Evolutionary conservation across 176 grass and related monocot species (phyloP), one percentile per base, ranked within the genome.

Genomic region (Cocos nucifera): DNA sequence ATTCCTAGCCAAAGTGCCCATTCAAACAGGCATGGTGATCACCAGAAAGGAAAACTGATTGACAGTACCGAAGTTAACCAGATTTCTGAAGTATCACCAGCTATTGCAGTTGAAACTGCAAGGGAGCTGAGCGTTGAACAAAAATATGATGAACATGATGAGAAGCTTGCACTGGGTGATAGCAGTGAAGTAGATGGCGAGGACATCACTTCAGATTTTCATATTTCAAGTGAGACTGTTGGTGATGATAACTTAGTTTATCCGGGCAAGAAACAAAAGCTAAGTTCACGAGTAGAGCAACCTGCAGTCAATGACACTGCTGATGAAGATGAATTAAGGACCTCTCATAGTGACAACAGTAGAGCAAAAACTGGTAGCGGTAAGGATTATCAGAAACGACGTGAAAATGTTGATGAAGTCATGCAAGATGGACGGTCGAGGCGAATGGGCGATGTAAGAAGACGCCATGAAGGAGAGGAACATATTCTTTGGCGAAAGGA

Each of bases 401-500:
- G 32, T 69, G 91, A 84, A 77, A 78, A 70, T 63, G 87, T 77
- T 66, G 77, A 91, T 77, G 81, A 90, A 77, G 76, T 86, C 63
- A 61, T 84, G 54, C 78, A 81, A 67, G 80, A 83, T 66, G 80
- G 71, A 64, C 60, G 49, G 7, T 63, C 78, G 23, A 88, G 69
- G 48, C 76, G 54, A 59, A 52, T 54, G 50, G 75, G 69, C 77
- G 64, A 86, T 70, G 58, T 17, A 49, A 85, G 73, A 77, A 77
- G 69, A 69, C 69, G 58, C 56, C 75, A 73, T 73, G 79, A 82
- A n/a, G 73, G 22, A 61, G 82, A 82, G 66, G 87, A 90, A 57
- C 72, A 25, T 28, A 66, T 66, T 62, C 63, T 62, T 22, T 64
- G 30, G 19, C 62, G 65, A 53, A 86, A 79, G 66, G 79, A 86